These are phyloP conservation scores for Nitzschia sp. DNA, from an alignment of 108 stramenopile genomes.

Conservation along the genomic window DNA sequence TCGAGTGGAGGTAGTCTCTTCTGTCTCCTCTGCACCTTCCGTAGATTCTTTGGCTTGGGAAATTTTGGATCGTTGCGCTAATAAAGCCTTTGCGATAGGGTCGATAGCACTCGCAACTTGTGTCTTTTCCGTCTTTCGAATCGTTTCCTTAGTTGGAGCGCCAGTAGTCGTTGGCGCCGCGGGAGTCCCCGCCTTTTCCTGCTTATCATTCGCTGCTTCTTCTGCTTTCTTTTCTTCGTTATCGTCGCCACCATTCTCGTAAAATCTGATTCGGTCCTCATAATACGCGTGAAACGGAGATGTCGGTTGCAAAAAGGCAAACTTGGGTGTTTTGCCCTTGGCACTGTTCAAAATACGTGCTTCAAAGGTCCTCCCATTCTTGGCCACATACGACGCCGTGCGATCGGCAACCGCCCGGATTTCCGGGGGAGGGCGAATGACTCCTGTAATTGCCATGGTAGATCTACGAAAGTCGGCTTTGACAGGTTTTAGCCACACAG, in stretches of 20 bases:
- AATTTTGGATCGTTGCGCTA: slow-evolving; percentile 57
- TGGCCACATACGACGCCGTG: slow-evolving; percentile 96
- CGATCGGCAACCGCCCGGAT: slow-evolving; percentile 96
- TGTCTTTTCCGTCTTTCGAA: slow-evolving; percentile 33
- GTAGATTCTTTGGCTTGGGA: slow-evolving; percentile 26
- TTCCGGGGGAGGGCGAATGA: slow-evolving; percentile 97
- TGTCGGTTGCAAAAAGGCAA: slow-evolving; percentile 91
- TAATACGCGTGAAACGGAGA: slow-evolving; percentile 98
- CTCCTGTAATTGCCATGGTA: slow-evolving; percentile 78
- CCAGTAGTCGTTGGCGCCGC: slow-evolving; percentile 1
- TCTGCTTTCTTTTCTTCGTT: slow-evolving; percentile 55
- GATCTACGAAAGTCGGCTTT: too few relatives aligned
- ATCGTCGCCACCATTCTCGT: slow-evolving; percentile 71
- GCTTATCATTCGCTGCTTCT: slow-evolving; percentile 20
- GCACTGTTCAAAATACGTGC: slow-evolving; percentile 70
- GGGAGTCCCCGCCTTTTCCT: slow-evolving; percentile 36
- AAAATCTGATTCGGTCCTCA: slow-evolving; percentile 86
- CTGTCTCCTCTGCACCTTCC: neutral
- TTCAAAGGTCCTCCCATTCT: slow-evolving; percentile 96
- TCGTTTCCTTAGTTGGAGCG: neutral
- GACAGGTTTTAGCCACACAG: neutral
- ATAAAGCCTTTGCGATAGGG: slow-evolving; percentile 73
- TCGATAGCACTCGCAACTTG: slow-evolving; percentile 71
- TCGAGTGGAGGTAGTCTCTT: neutral
- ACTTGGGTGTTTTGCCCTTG: slow-evolving; percentile 93